Evolutionary conservation across 2,329 filamentous ascomycete species (phyloP).

Genomic region (Beauveria australis): DNA sequence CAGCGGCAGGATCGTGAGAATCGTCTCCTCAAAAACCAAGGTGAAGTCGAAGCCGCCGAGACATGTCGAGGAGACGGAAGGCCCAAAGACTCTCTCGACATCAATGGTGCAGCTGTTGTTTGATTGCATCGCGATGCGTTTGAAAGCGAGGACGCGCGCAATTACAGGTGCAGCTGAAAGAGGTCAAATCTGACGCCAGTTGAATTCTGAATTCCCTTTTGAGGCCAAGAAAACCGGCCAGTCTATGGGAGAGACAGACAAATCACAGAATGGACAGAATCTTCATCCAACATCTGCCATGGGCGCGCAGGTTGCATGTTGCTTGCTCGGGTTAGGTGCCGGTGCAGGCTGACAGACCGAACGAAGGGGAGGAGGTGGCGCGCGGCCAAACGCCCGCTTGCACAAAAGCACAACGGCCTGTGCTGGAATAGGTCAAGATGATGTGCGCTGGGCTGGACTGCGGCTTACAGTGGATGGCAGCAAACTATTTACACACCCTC

Average conservation of each 20-base stretch:
- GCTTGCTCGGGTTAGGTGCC: not conserved
- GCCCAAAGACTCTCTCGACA: conserved; percentile 14
- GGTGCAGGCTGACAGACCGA: not conserved
- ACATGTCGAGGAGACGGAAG: conserved; percentile 14
- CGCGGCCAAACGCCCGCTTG: not conserved
- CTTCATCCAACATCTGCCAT: not conserved
- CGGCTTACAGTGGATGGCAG: not conserved
- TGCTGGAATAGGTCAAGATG: not conserved
- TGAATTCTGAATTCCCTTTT: too few species aligned
- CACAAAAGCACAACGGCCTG: not conserved
- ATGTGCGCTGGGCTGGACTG: not conserved
- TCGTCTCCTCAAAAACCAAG: conserved; percentile 20
- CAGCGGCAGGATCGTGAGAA: conserved; percentile 18
- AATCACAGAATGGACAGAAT: not conserved
- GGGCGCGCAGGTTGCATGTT: not conserved
- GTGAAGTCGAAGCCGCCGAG: conserved; percentile 23
- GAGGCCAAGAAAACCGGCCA: not conserved
- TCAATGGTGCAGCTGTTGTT: conserved; percentile 6
- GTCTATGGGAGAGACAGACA: not conserved
- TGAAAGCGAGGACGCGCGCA: not conserved
- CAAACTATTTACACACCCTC: not conserved
- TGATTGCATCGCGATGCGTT: not conserved
- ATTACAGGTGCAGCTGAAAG: not conserved
- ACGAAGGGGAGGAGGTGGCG: not conserved
- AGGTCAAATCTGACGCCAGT: not conserved